These are phyloP conservation scores for Senecio squalidus DNA, from an alignment of 140 eudicot genomes.

Conservation along the genomic window DNA sequence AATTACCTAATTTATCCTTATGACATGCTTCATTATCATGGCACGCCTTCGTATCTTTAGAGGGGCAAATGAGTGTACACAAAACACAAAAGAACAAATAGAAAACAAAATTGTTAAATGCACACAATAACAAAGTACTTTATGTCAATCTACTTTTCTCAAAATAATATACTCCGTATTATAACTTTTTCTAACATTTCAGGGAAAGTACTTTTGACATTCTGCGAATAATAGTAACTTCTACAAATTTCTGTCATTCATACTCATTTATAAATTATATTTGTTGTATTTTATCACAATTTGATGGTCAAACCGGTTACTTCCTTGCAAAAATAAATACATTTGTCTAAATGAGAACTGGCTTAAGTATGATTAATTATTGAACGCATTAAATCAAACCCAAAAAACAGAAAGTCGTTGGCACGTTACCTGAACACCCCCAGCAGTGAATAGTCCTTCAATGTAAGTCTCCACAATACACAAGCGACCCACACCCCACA, in stretches of 20 bases:
- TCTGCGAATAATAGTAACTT: neutral
- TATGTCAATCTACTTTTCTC: neutral
- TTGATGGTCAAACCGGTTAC: neutral
- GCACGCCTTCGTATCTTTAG: neutral
- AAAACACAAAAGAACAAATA: neutral
- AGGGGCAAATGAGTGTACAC: neutral
- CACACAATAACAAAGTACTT: neutral
- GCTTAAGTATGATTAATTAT: neutral
- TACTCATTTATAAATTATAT: too few species aligned
- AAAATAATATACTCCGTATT: neutral
- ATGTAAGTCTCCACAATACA: neutral
- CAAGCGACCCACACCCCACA: neutral
- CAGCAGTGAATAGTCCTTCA: neutral
- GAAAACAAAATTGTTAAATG: neutral
- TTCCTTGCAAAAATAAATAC: neutral
- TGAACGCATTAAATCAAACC: neutral
- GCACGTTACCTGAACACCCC: neutral
- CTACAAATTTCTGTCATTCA: too few species aligned
- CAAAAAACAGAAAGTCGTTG: neutral
- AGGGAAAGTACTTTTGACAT: neutral
- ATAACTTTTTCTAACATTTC: neutral
- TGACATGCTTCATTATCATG: too few species aligned
- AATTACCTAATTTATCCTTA: neutral
- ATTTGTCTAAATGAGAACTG: neutral
- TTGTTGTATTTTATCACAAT: neutral